Conservation (phyloP, 768 basidiomycete species). For the Suillus fuscotomentosus region DNA sequence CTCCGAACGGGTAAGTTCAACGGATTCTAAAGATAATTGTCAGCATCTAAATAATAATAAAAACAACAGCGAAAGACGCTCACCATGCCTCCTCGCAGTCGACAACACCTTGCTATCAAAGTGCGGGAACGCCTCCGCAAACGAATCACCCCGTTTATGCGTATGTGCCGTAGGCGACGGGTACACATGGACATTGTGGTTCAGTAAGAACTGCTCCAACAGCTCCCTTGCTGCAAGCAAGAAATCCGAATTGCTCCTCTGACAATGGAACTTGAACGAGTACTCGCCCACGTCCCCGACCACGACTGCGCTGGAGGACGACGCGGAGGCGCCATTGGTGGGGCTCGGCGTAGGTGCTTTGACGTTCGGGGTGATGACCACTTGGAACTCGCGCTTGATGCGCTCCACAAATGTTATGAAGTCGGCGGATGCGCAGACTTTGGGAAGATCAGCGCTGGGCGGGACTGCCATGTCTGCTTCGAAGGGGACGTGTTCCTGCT, state of each 20-base stretch:
- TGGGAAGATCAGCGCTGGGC: conserved; percentile 74
- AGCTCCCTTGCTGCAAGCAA: conserved; percentile 86
- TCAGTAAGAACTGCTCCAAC: conserved; percentile 86
- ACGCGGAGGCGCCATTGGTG: conserved; percentile 45
- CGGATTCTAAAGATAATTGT: conserved; percentile 54
- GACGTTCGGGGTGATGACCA: conserved; percentile 82
- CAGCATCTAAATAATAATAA: conserved; percentile 14
- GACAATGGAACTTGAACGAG: conserved; percentile 95
- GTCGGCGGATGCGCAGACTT: conserved; percentile 74
- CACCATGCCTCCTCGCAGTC: conserved; percentile 67
- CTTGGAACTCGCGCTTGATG: conserved; percentile 92
- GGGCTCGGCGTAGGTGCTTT: conserved; percentile 42
- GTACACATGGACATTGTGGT: conserved; percentile 81
- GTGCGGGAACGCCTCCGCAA: conserved; percentile 94
- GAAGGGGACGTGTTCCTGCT: conserved; percentile 91
- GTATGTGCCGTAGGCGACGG: conserved; percentile 75
- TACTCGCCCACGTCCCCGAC: conserved; percentile 51
- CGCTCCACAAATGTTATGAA: conserved; percentile 85
- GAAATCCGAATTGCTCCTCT: conserved; percentile 93
- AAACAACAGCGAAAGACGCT: conserved; percentile 37
- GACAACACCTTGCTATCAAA: conserved; percentile 94
- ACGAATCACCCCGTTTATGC: conserved; percentile 88
- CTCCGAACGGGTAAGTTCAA: conserved; percentile 68
- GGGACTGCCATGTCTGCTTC: conserved; percentile 94
- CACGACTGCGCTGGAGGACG: conserved; percentile 22